Conservation (phyloP, 148 eudicot species). For the Arctostaphylos glauca region DNA sequence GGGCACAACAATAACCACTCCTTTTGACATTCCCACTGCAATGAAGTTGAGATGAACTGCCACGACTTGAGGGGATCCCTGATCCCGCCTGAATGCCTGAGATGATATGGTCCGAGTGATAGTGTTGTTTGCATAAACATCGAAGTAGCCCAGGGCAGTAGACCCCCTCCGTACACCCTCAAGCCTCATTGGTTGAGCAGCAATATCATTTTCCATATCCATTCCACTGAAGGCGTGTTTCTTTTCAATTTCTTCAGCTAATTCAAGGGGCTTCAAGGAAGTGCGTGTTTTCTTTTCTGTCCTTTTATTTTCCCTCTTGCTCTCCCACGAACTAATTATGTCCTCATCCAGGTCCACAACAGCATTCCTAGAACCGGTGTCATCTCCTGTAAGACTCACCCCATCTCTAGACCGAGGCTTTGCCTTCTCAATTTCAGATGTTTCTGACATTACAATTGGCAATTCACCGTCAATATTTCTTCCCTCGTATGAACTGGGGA, state of each 20-base stretch:
- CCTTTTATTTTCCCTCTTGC: constrained; percentile 30
- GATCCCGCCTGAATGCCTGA: constrained; percentile 63
- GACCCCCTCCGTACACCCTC: constrained; percentile 81
- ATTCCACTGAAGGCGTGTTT: constrained; percentile 75
- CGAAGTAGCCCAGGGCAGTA: constrained; percentile 76
- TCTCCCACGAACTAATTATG: constrained; percentile 35
- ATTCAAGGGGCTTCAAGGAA: constrained; percentile 53
- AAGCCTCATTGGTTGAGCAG: constrained; percentile 94
- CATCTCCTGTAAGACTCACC: constrained; percentile 15
- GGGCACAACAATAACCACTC: constrained; percentile 62
- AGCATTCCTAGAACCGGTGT: constrained; percentile 31
- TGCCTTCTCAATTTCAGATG: constrained; percentile 20
- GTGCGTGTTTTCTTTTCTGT: constrained; percentile 37
- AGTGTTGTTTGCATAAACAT: constrained; percentile 53
- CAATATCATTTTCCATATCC: constrained; percentile 80
- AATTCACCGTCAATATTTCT: constrained; percentile 24
- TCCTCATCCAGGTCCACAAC: constrained; percentile 41
- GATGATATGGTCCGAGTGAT: constrained; percentile 68
- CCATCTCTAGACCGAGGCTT: constrained; percentile 24
- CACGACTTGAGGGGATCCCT: constrained; percentile 73
- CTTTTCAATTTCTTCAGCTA: constrained; percentile 83
- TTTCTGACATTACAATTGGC: constrained; percentile 12
- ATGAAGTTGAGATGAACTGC: constrained; percentile 72
- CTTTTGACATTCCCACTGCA: constrained; percentile 87
- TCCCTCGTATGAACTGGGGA: constrained; percentile 12